These are phyloP conservation scores for Xylaria palmicola DNA, from an alignment of 495 filamentous ascomycete genomes.

Conservation along the genomic window DNA sequence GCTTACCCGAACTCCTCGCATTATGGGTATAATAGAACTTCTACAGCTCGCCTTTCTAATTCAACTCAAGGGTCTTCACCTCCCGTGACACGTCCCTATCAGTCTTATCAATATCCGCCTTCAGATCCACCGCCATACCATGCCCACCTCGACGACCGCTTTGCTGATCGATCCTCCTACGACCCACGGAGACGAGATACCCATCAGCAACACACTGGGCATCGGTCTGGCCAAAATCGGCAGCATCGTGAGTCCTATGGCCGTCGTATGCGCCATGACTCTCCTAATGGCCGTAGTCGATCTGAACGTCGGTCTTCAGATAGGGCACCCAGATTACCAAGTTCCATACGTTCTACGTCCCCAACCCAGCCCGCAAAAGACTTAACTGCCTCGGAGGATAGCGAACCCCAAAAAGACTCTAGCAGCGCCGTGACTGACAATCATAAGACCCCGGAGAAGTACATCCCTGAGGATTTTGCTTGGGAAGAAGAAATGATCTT, in stretches of 20 bases:
- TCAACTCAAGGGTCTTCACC: slow-evolving; percentile 21
- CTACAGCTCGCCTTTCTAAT: not conserved
- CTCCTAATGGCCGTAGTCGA: not conserved
- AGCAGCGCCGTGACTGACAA: not conserved
- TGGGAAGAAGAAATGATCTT: slow-evolving; percentile 45
- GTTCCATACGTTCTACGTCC: not conserved
- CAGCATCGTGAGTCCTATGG: slow-evolving; percentile 24
- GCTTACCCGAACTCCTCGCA: not conserved
- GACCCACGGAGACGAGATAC: slow-evolving; percentile 15
- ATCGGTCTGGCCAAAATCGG: not conserved
- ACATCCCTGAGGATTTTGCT: slow-evolving; percentile 27
- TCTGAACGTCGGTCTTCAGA: slow-evolving; percentile 11
- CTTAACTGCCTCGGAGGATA: not conserved
- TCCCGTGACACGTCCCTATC: slow-evolving; percentile 16
- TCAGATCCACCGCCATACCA: slow-evolving; percentile 17
- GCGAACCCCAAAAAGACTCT: not conserved
- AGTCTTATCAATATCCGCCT: slow-evolving; percentile 16
- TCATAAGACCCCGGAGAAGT: not conserved
- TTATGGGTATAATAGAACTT: slow-evolving; percentile 7
- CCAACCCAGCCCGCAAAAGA: not conserved
- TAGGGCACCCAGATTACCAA: not conserved
- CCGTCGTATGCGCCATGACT: slow-evolving; percentile 19
- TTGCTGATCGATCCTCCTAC: slow-evolving; percentile 15
- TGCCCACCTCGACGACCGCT: slow-evolving; percentile 20
- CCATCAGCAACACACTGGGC: not conserved